Percentiles rank a stretch among this genome's conserved stretches.
Conservation (phyloP, 2,329 filamentous ascomycete genomes). For the Diaporthe longicolla region DNA sequence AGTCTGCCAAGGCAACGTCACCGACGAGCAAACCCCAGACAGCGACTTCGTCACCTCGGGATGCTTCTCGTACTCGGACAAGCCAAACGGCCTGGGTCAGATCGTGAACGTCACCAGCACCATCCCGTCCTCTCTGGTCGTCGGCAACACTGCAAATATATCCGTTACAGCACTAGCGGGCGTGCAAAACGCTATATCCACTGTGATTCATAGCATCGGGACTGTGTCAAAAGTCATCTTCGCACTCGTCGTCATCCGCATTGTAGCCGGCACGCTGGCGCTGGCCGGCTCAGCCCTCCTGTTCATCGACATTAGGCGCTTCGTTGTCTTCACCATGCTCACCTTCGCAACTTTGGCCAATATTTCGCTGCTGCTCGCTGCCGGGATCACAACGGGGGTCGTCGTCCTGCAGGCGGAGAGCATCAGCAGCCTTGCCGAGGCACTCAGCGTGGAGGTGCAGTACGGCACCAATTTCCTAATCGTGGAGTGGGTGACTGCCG, state of each 20-base stretch:
- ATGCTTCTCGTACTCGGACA: slow-evolving; percentile 9
- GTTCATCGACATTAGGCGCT: not conserved
- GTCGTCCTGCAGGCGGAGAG: not conserved
- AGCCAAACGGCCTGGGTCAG: not conserved
- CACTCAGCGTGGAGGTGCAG: slow-evolving; percentile 2
- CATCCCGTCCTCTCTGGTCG: not conserved
- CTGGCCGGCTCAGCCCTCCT: slow-evolving; percentile 11
- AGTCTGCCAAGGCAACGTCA: not conserved
- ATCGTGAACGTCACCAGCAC: not conserved
- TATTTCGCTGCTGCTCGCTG: not conserved
- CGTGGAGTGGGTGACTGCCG: slow-evolving; percentile 5
- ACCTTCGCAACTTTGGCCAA: not conserved
- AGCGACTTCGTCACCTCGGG: slow-evolving; percentile 1
- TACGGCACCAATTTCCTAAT: not conserved
- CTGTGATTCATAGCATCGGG: not conserved
- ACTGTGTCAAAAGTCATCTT: not conserved
- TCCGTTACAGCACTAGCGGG: not conserved
- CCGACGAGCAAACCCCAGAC: not conserved
- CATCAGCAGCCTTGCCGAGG: not conserved
- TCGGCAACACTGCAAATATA: not conserved
- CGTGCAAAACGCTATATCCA: not conserved
- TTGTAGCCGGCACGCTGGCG: not conserved
- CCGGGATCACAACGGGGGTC: not conserved
- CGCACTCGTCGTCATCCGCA: slow-evolving; percentile 4
- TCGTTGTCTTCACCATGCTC: slow-evolving; percentile 12